Evolutionary conservation across 495 filamentous ascomycete species (phyloP), one percentile per base, ranked within the genome.

Genomic region (Gamarada debralockiae): DNA sequence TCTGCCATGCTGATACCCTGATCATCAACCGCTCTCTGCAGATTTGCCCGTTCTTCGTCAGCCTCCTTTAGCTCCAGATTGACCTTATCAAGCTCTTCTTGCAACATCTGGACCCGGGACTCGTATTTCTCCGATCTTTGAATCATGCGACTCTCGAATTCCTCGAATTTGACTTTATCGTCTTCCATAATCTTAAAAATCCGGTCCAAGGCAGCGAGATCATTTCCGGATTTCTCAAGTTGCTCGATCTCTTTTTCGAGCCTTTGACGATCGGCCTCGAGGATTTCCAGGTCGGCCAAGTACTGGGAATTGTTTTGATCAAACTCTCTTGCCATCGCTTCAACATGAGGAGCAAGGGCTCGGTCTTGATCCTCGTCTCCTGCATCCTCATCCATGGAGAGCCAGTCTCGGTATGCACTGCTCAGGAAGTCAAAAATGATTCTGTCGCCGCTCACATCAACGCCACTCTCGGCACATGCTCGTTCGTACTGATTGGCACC

Each of bases 1-100:
- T 97, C 95, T 66, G 89, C 85, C 62, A 95, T 92, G 41, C 89
- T 93, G 59, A 99, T 90, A 3, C 92, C 93, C 63, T 95, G 89
- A 54, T 83, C 83, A 64, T 97, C 92, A 34, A 99, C 87, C 14
- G 86, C 83, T 27, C 83, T 79, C 63, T 97, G 90, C 22, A 97
- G 78, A 15, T 78, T 75, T n/a, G 77, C 69, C 47, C 85, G 81
- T 64, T 97, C 92, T 9, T 85, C 79, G 52, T 97, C 92, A 6
- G 84, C 83, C 49, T 86, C 80, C 53, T 81, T 80, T 17, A 97
- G 75, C 52, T 97, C 91, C 2, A 73, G 62, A 25, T 90, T 80
- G 9, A 86, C 80, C 57, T 91, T 89, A 41, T 85, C 80, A 37
- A 95, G 78, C 65, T 95, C 89, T 41, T 88, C 82, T 47, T 89